These are phyloP conservation scores for Trametes villosa DNA, from an alignment of 768 basidiomycete species.

Conservation along the genomic window DNA sequence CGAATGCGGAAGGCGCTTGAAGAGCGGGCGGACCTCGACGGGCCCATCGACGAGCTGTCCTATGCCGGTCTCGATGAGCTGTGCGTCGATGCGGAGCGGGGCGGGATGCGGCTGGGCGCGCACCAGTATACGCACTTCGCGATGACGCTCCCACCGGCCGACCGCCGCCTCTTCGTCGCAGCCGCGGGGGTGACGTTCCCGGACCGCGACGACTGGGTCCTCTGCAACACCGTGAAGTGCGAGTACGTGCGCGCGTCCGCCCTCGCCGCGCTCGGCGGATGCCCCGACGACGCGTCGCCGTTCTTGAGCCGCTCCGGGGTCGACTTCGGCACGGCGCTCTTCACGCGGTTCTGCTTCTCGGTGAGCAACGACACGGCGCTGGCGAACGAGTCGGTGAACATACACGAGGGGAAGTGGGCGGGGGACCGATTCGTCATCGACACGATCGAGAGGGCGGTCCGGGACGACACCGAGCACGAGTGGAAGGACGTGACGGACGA, in stretches of 20 bases:
- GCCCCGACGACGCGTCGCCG: background rate
- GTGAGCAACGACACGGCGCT: background rate
- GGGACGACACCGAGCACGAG: background rate
- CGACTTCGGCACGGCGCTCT: conserved; percentile 8
- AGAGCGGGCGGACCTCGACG: no score
- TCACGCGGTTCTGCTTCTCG: conserved; percentile 2
- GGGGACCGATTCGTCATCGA: conserved; percentile 9
- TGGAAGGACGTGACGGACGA: conserved; percentile 9
- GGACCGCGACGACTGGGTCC: conserved; percentile 9
- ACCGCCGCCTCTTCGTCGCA: background rate
- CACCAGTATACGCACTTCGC: background rate
- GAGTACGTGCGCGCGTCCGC: conserved; percentile 7
- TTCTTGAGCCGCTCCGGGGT: background rate
- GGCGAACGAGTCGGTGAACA: background rate
- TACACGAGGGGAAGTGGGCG: background rate
- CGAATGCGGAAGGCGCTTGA: background rate
- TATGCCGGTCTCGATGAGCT: no score
- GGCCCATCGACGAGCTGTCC: no score
- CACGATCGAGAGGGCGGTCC: background rate
- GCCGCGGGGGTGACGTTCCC: background rate
- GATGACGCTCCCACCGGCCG: background rate
- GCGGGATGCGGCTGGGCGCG: no score
- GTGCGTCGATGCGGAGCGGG: no score
- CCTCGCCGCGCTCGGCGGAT: background rate
- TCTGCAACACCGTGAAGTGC: conserved; percentile 7